These are phyloP conservation scores for Pachysandra terminalis DNA, from an alignment of 164 flowering plant genomes.

Conservation along the genomic window DNA sequence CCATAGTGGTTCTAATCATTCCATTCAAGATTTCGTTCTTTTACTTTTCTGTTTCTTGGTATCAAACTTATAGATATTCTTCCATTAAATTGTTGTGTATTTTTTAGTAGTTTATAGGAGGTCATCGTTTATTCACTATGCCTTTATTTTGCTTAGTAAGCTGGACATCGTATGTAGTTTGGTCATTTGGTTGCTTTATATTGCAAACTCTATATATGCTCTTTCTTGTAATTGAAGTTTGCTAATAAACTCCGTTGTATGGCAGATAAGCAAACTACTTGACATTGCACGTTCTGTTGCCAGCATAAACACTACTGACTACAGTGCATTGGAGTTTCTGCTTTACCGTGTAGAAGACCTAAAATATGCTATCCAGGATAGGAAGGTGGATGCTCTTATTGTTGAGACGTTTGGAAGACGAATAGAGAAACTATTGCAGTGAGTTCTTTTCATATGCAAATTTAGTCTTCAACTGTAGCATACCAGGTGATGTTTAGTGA, in stretches of 20 bases:
- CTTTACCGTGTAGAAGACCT: conserved; percentile 68
- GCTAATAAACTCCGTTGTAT: conserved; percentile 4
- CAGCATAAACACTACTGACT: conserved; percentile 52
- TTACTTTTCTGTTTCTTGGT: too few species aligned
- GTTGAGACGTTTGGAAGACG: conserved; percentile 97
- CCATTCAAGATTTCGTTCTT: too few species aligned
- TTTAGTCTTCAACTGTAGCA: background rate
- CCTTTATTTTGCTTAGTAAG: too few species aligned
- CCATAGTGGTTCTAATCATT: too few species aligned
- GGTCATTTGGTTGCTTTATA: background rate
- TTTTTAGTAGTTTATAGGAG: too few species aligned
- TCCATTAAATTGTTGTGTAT: too few species aligned
- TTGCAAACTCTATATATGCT: background rate
- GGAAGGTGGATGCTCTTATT: conserved; percentile 90
- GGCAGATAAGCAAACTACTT: conserved; percentile 78
- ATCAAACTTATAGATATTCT: too few species aligned
- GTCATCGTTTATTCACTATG: too few species aligned
- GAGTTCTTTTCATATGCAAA: conserved; percentile 32
- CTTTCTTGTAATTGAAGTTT: conserved; percentile 1
- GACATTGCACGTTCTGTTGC: conserved; percentile 73
- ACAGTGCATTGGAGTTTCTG: conserved; percentile 68
- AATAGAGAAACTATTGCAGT: conserved; percentile 88
- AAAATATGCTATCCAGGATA: conserved; percentile 74
- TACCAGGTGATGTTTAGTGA: too few species aligned
- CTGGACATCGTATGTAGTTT: too few species aligned